Evolutionary conservation across 805 yeast genomes (phyloP).

Genomic region (Alloascoidea hylecoeti): DNA sequence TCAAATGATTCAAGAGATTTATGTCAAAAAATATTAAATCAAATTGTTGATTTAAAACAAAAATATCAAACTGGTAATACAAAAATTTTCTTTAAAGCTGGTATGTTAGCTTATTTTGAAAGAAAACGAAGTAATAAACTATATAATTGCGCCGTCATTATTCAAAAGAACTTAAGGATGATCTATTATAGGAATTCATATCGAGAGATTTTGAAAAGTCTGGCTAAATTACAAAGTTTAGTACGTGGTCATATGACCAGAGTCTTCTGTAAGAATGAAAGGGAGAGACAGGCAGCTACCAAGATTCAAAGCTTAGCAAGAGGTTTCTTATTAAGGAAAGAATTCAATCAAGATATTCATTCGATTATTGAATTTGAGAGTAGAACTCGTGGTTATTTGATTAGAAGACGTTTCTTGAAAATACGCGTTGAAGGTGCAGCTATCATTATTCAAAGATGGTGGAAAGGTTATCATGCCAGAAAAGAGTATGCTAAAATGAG

Average conservation of each 20-base stretch:
- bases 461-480: constrained; percentile 61
- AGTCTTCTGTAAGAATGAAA: background rate
- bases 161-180: constrained; percentile 73
- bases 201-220: constrained; percentile 33
- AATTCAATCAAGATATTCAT: constrained; percentile 17
- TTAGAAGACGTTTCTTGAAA: constrained; percentile 36
- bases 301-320: constrained; percentile 38
- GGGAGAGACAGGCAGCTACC: constrained; percentile 1
- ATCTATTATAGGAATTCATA: constrained; percentile 46
- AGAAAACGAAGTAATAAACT: constrained; percentile 72
- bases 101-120: constrained; percentile 87
- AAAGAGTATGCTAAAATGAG: constrained; percentile 27
- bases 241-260: constrained; percentile 21
- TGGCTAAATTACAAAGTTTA: constrained; percentile 42
- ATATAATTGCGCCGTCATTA: constrained; percentile 61
- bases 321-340: constrained; percentile 27
- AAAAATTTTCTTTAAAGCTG: constrained; percentile 91
- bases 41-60: constrained; percentile 50
- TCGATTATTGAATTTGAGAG: constrained; percentile 31
- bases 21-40: constrained; percentile 52
- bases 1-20: constrained; percentile 44
- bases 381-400: constrained; percentile 32
- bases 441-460: constrained; percentile 50
- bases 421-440: constrained; percentile 52
- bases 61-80: constrained; percentile 82